Conservation (phyloP, 108 stramenopile species). For the Chaetoceros tenuissimus region DNA sequence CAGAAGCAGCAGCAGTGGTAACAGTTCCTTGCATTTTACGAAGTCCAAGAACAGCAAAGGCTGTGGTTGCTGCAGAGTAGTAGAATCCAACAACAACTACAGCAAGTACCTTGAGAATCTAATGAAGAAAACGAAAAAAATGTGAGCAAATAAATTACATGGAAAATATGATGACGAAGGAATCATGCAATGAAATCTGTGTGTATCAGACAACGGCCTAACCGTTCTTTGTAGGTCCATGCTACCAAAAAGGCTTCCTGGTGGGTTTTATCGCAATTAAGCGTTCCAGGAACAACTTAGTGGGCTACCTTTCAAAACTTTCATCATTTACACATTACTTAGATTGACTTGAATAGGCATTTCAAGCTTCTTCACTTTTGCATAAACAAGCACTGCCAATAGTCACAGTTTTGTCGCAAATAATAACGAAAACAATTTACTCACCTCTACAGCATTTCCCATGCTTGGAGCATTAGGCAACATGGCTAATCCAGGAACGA, state of each 20-base stretch:
- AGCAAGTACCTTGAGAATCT: conserved; percentile 7
- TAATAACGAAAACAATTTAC: neutral
- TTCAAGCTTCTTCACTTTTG: too few species aligned
- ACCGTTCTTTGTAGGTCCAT: neutral
- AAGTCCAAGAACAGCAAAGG: conserved; percentile 7
- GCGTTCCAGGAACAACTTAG: neutral
- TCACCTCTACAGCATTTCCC: conserved; percentile 1
- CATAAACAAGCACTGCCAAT: too few species aligned
- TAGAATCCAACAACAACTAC: conserved; percentile 9
- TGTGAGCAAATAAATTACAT: neutral
- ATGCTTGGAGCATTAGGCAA: conserved; percentile 27
- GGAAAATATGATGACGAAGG: neutral
- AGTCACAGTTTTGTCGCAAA: too few species aligned
- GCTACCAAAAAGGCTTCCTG: conserved; percentile 1
- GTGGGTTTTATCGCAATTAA: neutral
- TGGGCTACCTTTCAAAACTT: neutral
- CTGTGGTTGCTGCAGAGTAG: neutral
- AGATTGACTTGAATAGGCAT: too few species aligned
- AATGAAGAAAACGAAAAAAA: neutral
- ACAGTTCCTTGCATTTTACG: conserved; percentile 4
- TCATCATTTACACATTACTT: neutral
- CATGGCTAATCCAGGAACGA: conserved; percentile 81
- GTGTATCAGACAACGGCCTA: neutral
- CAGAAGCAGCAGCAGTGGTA: conserved; percentile 4
- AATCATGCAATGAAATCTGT: neutral